These are phyloP conservation scores for Stipa capillata DNA, from an alignment of 176 grass and related monocot species.

Conservation along the genomic window DNA sequence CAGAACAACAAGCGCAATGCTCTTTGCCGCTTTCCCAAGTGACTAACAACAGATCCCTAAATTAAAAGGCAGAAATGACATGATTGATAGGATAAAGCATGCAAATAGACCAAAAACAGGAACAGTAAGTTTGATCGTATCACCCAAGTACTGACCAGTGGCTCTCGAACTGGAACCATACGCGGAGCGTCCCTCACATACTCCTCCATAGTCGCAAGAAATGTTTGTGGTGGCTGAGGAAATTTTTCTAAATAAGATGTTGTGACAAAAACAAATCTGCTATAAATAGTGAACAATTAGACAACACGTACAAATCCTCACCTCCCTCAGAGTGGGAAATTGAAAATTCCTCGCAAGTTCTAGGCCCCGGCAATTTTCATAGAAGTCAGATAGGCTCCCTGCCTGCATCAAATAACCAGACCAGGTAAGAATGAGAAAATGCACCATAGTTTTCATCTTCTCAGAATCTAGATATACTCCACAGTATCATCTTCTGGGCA, in stretches of 20 bases:
- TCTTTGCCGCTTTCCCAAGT: not conserved
- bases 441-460: not conserved
- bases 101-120: not conserved
- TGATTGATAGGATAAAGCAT: not conserved
- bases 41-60: not conserved
- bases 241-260: conserved; percentile 27
- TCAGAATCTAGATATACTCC: not conserved
- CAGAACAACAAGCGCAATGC: not conserved
- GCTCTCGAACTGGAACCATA: conserved; percentile 76
- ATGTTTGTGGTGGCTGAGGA: conserved; percentile 92
- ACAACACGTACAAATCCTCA: conserved; percentile 11
- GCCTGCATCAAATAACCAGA: conserved; percentile 53
- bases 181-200: conserved; percentile 95
- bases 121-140: not conserved
- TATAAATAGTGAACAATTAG: not conserved
- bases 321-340: conserved; percentile 97
- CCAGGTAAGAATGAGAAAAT: not conserved
- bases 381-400: conserved; percentile 91
- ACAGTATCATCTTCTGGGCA: not conserved
- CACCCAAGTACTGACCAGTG: conserved; percentile 54
- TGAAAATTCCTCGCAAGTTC: conserved; percentile 98
- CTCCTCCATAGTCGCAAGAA: conserved; percentile 96
- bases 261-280: not conserved
- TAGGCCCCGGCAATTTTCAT: conserved; percentile 88
- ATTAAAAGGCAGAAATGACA: not conserved